phyloP scores from a whole-genome alignment of 2,329 filamentous ascomycete genomes.

The Epichloe typhina region DNA sequence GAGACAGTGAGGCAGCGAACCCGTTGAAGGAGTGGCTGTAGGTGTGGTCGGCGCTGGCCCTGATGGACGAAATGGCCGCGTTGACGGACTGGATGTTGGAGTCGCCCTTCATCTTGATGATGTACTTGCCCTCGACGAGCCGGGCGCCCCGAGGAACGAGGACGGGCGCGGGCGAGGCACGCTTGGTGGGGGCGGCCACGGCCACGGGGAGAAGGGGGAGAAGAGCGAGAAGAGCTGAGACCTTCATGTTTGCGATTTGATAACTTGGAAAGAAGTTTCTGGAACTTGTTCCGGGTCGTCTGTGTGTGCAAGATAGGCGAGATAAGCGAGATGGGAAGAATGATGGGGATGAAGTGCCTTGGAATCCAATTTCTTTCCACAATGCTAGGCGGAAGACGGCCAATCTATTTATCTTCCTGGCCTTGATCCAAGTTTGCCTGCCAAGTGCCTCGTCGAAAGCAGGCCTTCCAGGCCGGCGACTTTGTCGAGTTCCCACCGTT shows the following conservation, averaged over 20 bases:
- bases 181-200: conserved; percentile 18
- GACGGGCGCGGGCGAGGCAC: conserved; percentile 21
- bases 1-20: conserved; percentile 16
- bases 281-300: background rate
- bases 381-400: background rate
- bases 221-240: conserved; percentile 19
- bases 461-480: background rate
- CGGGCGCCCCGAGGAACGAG: conserved; percentile 18
- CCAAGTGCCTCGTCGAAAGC: background rate
- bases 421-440: background rate
- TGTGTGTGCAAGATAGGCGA: background rate
- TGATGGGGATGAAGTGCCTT: background rate
- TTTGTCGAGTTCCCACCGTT: background rate
- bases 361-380: background rate
- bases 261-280: background rate
- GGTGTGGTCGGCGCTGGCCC: conserved; percentile 19
- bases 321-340: background rate
- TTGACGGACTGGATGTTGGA: conserved; percentile 11
- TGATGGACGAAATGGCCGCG: conserved; percentile 14
- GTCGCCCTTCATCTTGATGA: conserved; percentile 22
- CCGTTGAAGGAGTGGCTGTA: conserved; percentile 16
- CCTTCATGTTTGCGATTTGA: conserved; percentile 13
- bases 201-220: conserved; percentile 20
- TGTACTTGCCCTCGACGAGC: conserved; percentile 23
- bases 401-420: background rate